These are phyloP conservation scores for Taiozyma onychis DNA, from an alignment of 1,139 yeast genomes.

Conservation along the genomic window DNA sequence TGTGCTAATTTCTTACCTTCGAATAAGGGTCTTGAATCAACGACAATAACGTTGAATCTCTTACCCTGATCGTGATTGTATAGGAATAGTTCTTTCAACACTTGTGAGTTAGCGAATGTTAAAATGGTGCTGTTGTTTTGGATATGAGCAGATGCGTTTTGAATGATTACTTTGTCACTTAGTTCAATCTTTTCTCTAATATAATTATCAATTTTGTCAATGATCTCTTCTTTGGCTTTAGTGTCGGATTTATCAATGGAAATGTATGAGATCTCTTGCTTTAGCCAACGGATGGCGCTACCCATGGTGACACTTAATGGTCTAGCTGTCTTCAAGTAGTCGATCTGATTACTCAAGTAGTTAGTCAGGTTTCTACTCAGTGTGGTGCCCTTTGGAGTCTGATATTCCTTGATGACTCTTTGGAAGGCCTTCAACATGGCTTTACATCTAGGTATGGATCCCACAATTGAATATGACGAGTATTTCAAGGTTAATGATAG, in stretches of 20 bases:
- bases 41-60: constrained; percentile 74
- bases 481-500: constrained; percentile 73
- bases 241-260: constrained; percentile 68
- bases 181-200: constrained; percentile 81
- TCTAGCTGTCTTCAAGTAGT: constrained; percentile 83
- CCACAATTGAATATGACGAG: constrained; percentile 82
- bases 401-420: constrained; percentile 70
- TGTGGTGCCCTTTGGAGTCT: constrained; percentile 81
- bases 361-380: constrained; percentile 84
- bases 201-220: constrained; percentile 70
- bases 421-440: constrained; percentile 86
- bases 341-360: constrained; percentile 91
- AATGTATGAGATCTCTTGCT: constrained; percentile 82
- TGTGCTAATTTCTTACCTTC: constrained; percentile 82
- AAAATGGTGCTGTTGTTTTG: constrained; percentile 72
- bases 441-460: constrained; percentile 79
- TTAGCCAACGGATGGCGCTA: constrained; percentile 93
- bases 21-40: constrained; percentile 92
- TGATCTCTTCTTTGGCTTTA: constrained; percentile 64
- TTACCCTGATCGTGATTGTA: constrained; percentile 62
- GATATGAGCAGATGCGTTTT: constrained; percentile 75
- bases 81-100: constrained; percentile 68
- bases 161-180: constrained; percentile 79
- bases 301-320: constrained; percentile 96
- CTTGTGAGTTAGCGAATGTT: constrained; percentile 86